Evolutionary conservation across 1,139 yeast genomes (phyloP).

Genomic region (Spencermartinsiella ligniputridi): DNA sequence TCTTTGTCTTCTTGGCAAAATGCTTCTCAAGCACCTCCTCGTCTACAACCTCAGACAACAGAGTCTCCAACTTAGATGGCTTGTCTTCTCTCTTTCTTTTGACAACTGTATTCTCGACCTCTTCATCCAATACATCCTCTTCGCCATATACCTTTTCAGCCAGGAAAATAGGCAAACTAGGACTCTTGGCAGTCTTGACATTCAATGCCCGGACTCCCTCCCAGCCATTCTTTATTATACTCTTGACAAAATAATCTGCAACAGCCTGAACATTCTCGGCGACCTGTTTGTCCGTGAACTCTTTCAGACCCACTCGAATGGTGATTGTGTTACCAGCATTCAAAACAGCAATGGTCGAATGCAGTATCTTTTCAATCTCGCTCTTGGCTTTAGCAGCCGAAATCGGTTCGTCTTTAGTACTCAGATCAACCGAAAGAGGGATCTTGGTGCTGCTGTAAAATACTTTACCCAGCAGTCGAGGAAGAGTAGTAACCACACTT

Average conservation of each 20-base stretch:
- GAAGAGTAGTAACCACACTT: slow-evolving; percentile 71
- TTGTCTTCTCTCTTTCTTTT: slow-evolving; percentile 38
- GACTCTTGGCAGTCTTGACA: slow-evolving; percentile 68
- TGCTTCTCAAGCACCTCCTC: slow-evolving; percentile 48
- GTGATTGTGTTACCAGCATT: slow-evolving; percentile 72
- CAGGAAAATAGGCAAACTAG: slow-evolving; percentile 78
- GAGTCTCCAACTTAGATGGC: slow-evolving; percentile 63
- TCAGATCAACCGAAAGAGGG: slow-evolving; percentile 65
- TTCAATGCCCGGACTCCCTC: slow-evolving; percentile 57
- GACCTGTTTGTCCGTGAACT: slow-evolving; percentile 38
- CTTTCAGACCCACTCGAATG: slow-evolving; percentile 59
- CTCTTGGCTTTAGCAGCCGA: slow-evolving; percentile 47
- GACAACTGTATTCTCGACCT: slow-evolving; percentile 27
- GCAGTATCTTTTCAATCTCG: slow-evolving; percentile 55
- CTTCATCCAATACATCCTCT: slow-evolving; percentile 30
- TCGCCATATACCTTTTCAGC: slow-evolving; percentile 56
- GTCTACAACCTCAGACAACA: slow-evolving; percentile 75
- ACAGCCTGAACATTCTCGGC: slow-evolving; percentile 57
- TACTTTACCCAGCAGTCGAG: slow-evolving; percentile 74
- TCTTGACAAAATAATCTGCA: slow-evolving; percentile 44
- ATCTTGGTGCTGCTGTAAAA: slow-evolving; percentile 58
- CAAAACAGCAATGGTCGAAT: slow-evolving; percentile 58
- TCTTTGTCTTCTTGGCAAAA: slow-evolving; percentile 37
- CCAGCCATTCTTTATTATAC: slow-evolving; percentile 34
- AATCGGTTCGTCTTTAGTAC: slow-evolving; percentile 28